Evolutionary conservation across 2,329 filamentous ascomycete genomes (phyloP), one percentile per base, ranked within the genome.

Genomic region (Ramularia endophylla): DNA sequence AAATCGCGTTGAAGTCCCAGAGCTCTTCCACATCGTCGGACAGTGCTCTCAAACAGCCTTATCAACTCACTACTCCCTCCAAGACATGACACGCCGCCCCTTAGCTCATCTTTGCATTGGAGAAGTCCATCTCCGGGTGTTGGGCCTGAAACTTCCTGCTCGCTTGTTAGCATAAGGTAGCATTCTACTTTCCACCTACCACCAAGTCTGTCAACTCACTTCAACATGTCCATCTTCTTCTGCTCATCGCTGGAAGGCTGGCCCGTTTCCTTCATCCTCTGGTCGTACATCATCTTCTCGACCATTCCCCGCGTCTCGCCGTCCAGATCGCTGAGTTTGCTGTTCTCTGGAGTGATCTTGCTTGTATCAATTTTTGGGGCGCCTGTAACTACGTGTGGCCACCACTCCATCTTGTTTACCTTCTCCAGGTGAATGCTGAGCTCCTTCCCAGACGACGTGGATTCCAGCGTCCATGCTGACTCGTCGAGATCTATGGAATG

Each of bases 271-370:
- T 98, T 98, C 72, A 97, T 89, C 53, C 85, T 76, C 74, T 98
- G 92, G 71, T 98, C 92, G 59, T 78, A 98, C 92, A 98, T 98
- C 92, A 98, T 98, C 79, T 98, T 98, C 80, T 98, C 92, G 32
- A 98, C 92, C 90, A 98, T 97, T 44, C 81, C 78, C 51, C 92
- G 78, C 40, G 92, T 98, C 74, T 94, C 85, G 47, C 92, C 92
- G 61, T 97, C 90, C 53, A 98, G 72, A 65, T 98, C 92, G 43
- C 85, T 82, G 59, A 98, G 74, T 65, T 88, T 94, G 62, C 83
- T 89, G 63, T 84, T 89, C 69, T 97, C 92, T 16, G 92, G 92
- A 62, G 82, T 79, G 67, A 98, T 97, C 73, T 95, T 95, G 57
- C 83, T 82, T 27, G 94, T 87, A 69, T 98, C 92, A 66, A 98